A percentile compares a stretch with the other conserved stretches of the same genome.
phyloP scores from a whole-genome alignment of 2,329 filamentous ascomycete genomes.

The Anisogramma anomala region DNA sequence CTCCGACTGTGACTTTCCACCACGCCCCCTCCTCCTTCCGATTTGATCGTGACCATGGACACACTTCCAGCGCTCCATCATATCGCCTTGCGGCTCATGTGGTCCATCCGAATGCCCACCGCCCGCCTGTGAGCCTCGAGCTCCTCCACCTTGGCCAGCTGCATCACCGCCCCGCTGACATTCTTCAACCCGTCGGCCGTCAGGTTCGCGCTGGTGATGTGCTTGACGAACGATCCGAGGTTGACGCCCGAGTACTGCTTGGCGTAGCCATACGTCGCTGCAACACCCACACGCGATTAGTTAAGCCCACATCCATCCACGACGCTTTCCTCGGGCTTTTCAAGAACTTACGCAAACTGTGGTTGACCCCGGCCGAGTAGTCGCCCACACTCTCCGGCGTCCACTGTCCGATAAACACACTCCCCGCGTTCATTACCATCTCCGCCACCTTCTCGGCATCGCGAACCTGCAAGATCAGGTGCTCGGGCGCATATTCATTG shows the following conservation, averaged over 20 bases:
- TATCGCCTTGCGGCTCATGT: constrained; percentile 26
- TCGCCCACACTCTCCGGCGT: constrained; percentile 96
- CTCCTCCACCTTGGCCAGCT: constrained; percentile 86
- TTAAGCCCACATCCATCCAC: too few species aligned
- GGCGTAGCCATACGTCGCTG: constrained; percentile 93
- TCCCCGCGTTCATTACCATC: constrained; percentile 83
- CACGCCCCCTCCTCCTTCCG: too few species aligned
- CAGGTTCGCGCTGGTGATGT: constrained; percentile 90
- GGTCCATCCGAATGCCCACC: constrained; percentile 66
- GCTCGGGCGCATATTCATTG: constrained; percentile 93
- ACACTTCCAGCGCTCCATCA: not conserved
- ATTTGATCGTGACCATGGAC: too few species aligned
- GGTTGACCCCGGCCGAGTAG: constrained; percentile 96
- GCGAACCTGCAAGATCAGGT: constrained; percentile 81
- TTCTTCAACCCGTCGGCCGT: constrained; percentile 75
- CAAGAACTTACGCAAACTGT: constrained; percentile 92
- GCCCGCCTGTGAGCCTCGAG: constrained; percentile 87
- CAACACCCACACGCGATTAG: too few species aligned
- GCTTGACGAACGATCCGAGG: constrained; percentile 89
- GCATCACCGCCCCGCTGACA: constrained; percentile 84
- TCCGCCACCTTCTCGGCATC: constrained; percentile 65
- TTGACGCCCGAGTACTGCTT: constrained; percentile 99
- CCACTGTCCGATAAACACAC: constrained; percentile 92
- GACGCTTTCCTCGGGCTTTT: too few species aligned
- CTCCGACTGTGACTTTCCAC: too few species aligned